Percentiles rank a stretch among this genome's conserved stretches.
Conservation (phyloP, 2,329 filamentous ascomycete genomes). For the Fusarium anguioides region DNA sequence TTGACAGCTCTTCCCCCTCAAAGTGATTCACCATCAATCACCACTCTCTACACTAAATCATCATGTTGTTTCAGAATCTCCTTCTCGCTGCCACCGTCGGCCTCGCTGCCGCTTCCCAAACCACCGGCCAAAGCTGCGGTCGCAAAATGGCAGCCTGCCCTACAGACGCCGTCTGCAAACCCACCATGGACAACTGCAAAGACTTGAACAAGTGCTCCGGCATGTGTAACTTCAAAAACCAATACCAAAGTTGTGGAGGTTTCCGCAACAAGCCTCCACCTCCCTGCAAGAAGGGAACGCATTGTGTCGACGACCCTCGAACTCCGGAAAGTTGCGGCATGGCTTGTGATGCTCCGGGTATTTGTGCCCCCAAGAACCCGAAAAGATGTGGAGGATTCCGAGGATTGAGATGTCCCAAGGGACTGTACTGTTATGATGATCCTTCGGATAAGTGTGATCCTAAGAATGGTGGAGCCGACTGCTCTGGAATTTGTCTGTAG, state of each 20-base stretch:
- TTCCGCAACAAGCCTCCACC: constrained; percentile 36
- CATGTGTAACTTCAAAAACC: constrained; percentile 46
- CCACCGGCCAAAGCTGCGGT: constrained; percentile 42
- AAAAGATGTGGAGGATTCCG: constrained; percentile 44
- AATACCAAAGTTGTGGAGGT: constrained; percentile 51
- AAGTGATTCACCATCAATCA: background rate
- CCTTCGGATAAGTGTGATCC: constrained; percentile 46
- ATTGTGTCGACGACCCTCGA: constrained; percentile 52
- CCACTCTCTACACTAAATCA: background rate
- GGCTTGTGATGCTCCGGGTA: constrained; percentile 51
- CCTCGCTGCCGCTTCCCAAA: constrained; percentile 24
- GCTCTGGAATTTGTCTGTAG: constrained; percentile 48
- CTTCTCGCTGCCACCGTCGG: constrained; percentile 32
- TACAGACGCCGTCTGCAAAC: constrained; percentile 41
- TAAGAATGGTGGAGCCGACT: constrained; percentile 45
- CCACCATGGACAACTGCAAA: constrained; percentile 38
- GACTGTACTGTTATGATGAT: constrained; percentile 47
- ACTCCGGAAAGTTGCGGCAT: constrained; percentile 45
- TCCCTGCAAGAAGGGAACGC: constrained; percentile 40
- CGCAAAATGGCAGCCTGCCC: constrained; percentile 47
- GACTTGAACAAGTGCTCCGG: constrained; percentile 46
- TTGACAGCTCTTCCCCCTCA: background rate
- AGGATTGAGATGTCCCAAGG: constrained; percentile 43
- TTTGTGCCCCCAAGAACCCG: constrained; percentile 45
- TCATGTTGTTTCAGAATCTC: constrained; percentile 43